Evolutionary conservation across 1,139 yeast species (phyloP).

Genomic region (Suhomyces yuchorum): DNA sequence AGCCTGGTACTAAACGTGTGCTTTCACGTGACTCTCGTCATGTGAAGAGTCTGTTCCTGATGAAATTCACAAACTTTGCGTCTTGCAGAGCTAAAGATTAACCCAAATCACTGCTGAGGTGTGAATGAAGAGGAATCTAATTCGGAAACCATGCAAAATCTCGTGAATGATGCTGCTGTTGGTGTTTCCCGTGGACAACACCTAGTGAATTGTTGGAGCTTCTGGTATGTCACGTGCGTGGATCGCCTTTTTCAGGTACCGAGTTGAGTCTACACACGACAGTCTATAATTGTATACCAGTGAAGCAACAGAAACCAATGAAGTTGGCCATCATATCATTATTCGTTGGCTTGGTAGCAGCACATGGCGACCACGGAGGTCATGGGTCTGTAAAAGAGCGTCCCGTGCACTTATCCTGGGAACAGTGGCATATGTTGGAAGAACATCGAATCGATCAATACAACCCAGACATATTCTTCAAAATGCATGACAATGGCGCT

Average conservation of each 20-base stretch:
- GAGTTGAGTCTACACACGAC: neutral
- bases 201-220: too few relatives aligned
- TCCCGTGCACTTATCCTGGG: constrained; percentile 65
- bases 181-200: too few relatives aligned
- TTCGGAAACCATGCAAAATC: too few relatives aligned
- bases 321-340: constrained; percentile 6
- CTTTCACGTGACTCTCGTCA: neutral
- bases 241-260: neutral
- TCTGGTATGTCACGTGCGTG: too few relatives aligned
- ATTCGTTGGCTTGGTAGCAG: constrained; percentile 4
- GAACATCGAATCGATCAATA: constrained; percentile 80
- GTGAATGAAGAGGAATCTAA: too few relatives aligned
- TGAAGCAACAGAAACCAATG: constrained; percentile 4
- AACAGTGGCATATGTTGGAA: constrained; percentile 84
- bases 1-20: neutral
- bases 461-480: constrained; percentile 79
- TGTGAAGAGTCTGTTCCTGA: neutral
- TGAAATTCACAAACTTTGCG: too few relatives aligned
- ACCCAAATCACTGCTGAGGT: too few relatives aligned
- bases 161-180: too few relatives aligned
- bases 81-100: too few relatives aligned
- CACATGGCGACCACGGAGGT: constrained; percentile 16
- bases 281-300: neutral
- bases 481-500: constrained; percentile 67
- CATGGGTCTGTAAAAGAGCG: constrained; percentile 13